Evolutionary conservation across 768 basidiomycete species (phyloP).

Genomic region (Boletus subparvulus): DNA sequence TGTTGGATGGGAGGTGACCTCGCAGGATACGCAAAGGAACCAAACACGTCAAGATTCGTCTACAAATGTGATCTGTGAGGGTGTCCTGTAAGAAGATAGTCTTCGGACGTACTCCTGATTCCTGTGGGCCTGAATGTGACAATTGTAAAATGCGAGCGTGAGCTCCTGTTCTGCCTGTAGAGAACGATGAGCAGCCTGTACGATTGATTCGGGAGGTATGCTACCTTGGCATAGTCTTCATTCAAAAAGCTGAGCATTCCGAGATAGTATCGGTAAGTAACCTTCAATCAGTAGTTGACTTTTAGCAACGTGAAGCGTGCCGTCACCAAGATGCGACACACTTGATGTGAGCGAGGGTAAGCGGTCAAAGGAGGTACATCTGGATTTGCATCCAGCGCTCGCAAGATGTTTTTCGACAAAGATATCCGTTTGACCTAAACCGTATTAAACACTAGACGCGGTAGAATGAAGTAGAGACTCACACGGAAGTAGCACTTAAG

Average conservation of each 20-base stretch:
- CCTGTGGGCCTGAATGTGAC: conserved; percentile 61
- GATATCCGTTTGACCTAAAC: conserved; percentile 85
- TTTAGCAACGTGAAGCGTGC: conserved; percentile 5
- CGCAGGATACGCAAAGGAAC: conserved; percentile 86
- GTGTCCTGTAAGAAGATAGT: background rate
- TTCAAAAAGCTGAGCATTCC: conserved; percentile 94
- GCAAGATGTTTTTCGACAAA: conserved; percentile 86
- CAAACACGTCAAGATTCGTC: conserved; percentile 88
- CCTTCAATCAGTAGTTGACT: conserved; percentile 45
- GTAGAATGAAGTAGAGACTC: conserved; percentile 30
- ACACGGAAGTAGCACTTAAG: conserved; percentile 95
- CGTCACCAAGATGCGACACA: conserved; percentile 33
- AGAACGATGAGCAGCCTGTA: background rate
- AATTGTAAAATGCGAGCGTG: conserved; percentile 82
- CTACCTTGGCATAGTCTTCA: conserved; percentile 84
- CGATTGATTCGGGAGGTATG: conserved; percentile 4
- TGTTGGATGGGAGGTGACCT: conserved; percentile 78
- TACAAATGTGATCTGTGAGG: conserved; percentile 29
- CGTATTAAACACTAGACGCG: background rate
- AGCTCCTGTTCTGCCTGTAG: conserved; percentile 83
- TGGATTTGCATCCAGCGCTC: conserved; percentile 81
- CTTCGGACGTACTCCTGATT: conserved; percentile 76
- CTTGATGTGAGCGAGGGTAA: conserved; percentile 87
- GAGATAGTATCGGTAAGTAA: conserved; percentile 91
- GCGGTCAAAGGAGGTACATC: conserved; percentile 76